Conservation (phyloP, 2,329 filamentous ascomycete species). For the Microcyclospora pomicola region DNA sequence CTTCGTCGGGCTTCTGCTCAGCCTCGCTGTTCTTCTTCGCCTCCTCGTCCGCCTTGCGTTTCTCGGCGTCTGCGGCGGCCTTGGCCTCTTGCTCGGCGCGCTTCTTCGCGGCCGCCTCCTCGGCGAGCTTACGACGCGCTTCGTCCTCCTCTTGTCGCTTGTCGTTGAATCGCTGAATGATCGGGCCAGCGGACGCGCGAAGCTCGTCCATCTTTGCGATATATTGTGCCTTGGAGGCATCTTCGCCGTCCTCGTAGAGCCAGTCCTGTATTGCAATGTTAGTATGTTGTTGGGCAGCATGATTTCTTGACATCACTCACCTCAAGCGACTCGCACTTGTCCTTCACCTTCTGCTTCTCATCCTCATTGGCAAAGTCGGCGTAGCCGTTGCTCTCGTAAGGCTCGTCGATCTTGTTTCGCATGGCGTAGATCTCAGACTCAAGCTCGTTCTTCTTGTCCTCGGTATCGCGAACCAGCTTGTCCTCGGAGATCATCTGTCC, state of each 20-base stretch:
- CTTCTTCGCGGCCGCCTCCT: conserved; percentile 50
- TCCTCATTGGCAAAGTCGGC: conserved; percentile 79
- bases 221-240: conserved; percentile 87
- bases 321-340: conserved; percentile 73
- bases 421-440: conserved; percentile 96
- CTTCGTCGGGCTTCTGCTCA: conserved; percentile 29
- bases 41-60: conserved; percentile 37
- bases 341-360: conserved; percentile 75
- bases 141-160: conserved; percentile 80
- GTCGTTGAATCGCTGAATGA: conserved; percentile 89
- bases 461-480: conserved; percentile 94
- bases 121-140: conserved; percentile 51
- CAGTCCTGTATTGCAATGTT: conserved; percentile 56
- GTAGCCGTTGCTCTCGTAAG: conserved; percentile 42
- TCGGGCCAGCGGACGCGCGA: conserved; percentile 74
- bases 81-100: conserved; percentile 57
- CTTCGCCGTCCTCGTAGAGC: conserved; percentile 95
- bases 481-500: conserved; percentile 90
- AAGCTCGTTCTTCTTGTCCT: conserved; percentile 99
- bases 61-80: conserved; percentile 59
- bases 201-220: conserved; percentile 93
- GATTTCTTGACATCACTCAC: conserved; percentile 40
- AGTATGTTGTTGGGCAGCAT: conserved; percentile 6
- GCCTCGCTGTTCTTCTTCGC: conserved; percentile 32
- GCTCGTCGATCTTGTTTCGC: conserved; percentile 85